phyloP scores from a whole-genome alignment of 1,284 basidiomycete species.

The Sutorius eximius region DNA sequence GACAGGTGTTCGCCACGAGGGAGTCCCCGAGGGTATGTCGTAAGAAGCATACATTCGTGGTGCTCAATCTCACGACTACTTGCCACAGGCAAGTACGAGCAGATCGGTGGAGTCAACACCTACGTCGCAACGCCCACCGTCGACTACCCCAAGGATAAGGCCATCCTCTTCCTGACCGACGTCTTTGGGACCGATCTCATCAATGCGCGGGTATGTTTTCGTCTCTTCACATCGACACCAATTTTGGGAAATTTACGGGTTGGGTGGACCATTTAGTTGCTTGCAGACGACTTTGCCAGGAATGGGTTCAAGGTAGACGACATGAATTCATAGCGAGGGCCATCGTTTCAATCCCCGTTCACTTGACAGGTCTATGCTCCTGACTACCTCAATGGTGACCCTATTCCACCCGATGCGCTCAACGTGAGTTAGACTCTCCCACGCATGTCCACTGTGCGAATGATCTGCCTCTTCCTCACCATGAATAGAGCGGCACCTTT shows the following conservation, averaged over 20 bases:
- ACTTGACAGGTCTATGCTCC: conserved; percentile 43
- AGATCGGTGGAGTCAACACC: conserved; percentile 47
- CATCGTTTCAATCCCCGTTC: conserved; percentile 39
- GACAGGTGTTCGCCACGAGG: conserved; percentile 26
- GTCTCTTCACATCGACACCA: background rate
- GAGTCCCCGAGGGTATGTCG: conserved; percentile 20
- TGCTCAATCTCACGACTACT: background rate
- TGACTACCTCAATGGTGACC: conserved; percentile 48
- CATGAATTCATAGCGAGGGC: background rate
- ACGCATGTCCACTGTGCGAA: background rate
- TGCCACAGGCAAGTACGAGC: conserved; percentile 25
- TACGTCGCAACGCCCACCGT: conserved; percentile 52
- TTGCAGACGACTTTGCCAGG: conserved; percentile 71
- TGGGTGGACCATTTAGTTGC: conserved; percentile 41
- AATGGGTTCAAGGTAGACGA: conserved; percentile 63
- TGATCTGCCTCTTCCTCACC: background rate
- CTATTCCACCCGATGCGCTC: conserved; percentile 29
- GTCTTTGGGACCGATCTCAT: conserved; percentile 55
- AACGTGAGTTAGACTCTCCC: conserved; percentile 9
- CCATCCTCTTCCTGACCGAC: conserved; percentile 59
- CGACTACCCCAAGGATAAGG: conserved; percentile 57
- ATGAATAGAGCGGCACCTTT: conserved; percentile 27
- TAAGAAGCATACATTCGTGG: background rate
- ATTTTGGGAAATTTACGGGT: background rate
- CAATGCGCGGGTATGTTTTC: conserved; percentile 51